These are phyloP conservation scores for Russula foetens DNA, from an alignment of 768 basidiomycete genomes.

Conservation along the genomic window DNA sequence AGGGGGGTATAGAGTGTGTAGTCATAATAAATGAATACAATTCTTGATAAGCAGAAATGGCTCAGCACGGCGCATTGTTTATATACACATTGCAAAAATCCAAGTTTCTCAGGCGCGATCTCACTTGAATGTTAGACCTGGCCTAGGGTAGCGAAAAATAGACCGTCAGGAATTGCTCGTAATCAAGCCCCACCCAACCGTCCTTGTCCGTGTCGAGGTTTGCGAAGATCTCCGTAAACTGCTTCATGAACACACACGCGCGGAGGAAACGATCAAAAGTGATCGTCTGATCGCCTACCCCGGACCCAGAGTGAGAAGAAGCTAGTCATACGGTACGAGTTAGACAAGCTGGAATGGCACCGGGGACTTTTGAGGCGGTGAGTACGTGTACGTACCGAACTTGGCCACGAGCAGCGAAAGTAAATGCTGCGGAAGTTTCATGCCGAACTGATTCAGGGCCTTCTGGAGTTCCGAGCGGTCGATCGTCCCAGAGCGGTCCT, in stretches of 20 bases:
- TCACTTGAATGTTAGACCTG: background rate
- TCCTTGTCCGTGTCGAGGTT: conserved; percentile 50
- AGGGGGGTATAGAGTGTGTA: too few relatives aligned
- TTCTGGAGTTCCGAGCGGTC: conserved; percentile 57
- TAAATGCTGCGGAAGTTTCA: conserved; percentile 57
- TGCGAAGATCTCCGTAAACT: conserved; percentile 65
- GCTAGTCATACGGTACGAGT: conserved; percentile 19
- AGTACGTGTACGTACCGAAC: conserved; percentile 47
- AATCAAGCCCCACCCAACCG: conserved; percentile 62
- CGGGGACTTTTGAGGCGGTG: too few relatives aligned
- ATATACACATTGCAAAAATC: too few relatives aligned
- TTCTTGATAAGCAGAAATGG: too few relatives aligned
- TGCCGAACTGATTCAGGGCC: conserved; percentile 70
- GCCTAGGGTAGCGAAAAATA: conserved; percentile 49
- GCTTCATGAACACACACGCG: conserved; percentile 75
- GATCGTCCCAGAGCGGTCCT: conserved; percentile 73
- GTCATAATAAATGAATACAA: too few relatives aligned
- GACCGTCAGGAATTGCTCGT: conserved; percentile 62
- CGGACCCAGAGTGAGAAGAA: conserved; percentile 22
- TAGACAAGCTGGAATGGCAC: background rate
- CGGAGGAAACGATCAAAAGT: conserved; percentile 83
- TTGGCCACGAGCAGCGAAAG: conserved; percentile 64
- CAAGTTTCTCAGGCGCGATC: too few relatives aligned
- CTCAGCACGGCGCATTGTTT: too few relatives aligned
- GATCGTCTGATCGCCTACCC: conserved; percentile 45